Conservation (phyloP, 768 basidiomycete genomes). For the Rickenella mellea region DNA sequence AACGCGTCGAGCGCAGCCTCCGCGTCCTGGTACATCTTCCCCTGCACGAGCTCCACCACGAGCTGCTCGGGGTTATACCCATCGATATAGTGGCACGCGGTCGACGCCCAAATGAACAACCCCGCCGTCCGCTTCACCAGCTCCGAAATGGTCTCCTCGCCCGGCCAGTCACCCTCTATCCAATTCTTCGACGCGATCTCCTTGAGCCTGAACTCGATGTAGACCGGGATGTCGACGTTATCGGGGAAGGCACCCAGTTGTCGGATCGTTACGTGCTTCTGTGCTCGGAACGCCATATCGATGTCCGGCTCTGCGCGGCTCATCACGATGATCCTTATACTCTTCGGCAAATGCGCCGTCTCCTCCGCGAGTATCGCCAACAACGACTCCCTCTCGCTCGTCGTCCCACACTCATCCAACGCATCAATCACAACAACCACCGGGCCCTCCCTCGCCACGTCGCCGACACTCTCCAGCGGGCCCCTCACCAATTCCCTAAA, state of each 20-base stretch:
- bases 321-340: constrained; percentile 14
- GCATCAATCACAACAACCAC: constrained; percentile 16
- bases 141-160: constrained; percentile 1
- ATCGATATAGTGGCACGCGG: constrained; percentile 13
- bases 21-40: background rate
- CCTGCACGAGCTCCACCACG: background rate
- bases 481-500: constrained; percentile 25
- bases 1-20: background rate
- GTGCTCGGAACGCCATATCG: background rate
- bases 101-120: constrained; percentile 17
- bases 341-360: constrained; percentile 5
- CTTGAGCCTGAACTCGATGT: constrained; percentile 6
- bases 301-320: constrained; percentile 13
- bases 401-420: constrained; percentile 16
- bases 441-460: constrained; percentile 1
- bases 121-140: constrained; percentile 8
- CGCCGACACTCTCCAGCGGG: too few species aligned
- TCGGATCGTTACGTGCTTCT: background rate
- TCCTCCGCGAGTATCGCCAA: constrained; percentile 9
- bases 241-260: constrained; percentile 6
- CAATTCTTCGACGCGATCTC: constrained; percentile 8
- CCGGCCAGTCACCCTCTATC: constrained; percentile 10
- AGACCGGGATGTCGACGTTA: constrained; percentile 11
- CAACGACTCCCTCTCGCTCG: constrained; percentile 3
- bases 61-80: constrained; percentile 5